These are phyloP conservation scores for Rhododendron ferrugineum DNA, from an alignment of 148 eudicot genomes.

Conservation along the genomic window DNA sequence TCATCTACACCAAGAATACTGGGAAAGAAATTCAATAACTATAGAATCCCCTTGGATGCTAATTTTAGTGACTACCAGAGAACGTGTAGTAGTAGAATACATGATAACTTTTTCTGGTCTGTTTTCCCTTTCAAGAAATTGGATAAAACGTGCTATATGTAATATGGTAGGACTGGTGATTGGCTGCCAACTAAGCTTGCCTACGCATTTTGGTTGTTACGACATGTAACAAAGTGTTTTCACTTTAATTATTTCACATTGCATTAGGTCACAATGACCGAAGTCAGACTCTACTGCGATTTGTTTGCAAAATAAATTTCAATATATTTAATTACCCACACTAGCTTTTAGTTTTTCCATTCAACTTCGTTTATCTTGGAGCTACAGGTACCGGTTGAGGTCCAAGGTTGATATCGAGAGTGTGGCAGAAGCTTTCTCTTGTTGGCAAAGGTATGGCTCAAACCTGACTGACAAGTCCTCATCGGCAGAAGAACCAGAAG, in stretches of 20 bases:
- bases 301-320: not conserved
- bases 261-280: not conserved
- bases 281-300: not conserved
- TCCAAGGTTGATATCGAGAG: slow-evolving; percentile 90
- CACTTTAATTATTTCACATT: not conserved
- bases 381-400: slow-evolving; percentile 69
- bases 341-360: not conserved
- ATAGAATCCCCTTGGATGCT: not conserved
- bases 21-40: not conserved
- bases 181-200: not conserved
- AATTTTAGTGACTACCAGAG: not conserved
- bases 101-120: not conserved
- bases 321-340: not conserved
- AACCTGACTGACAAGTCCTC: slow-evolving; percentile 30
- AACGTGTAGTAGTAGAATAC: not conserved
- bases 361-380: slow-evolving; percentile 3
- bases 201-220: not conserved
- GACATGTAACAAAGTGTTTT: not conserved
- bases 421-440: slow-evolving; percentile 53
- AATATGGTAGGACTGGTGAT: not conserved
- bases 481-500: slow-evolving; percentile 58
- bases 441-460: slow-evolving; percentile 89
- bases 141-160: not conserved
- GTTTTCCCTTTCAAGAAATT: not conserved
- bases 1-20: not conserved